Base-by-base conservation (phyloP, 2,329 filamentous ascomycete species). In the Fusarium nurragi region DNA sequence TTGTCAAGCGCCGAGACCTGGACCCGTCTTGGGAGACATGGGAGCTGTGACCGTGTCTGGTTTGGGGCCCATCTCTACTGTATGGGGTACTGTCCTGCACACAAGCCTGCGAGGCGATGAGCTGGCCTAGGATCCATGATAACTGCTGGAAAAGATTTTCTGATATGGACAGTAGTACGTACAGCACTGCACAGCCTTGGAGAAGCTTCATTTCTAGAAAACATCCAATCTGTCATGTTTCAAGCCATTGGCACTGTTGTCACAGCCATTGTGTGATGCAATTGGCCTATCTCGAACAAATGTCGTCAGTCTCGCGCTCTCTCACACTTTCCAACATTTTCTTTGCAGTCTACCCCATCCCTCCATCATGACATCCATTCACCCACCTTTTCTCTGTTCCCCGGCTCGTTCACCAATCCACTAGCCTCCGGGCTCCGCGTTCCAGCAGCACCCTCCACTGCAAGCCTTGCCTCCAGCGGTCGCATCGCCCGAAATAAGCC, bases 1-100 rank as follows among this genome's bases (percentile, higher is more conserved):
- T 72, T 66, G 65, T 68, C 70, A 72, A 67, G 62, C 71, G 69
- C 72, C 72, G 72, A 69, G 67, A 70, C 70, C 70, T 67, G 63
- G 67, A 68, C 70, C 70, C 62, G 60, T 71, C 60, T 56, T 65
- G 45, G 30, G 25, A 60, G 47, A 41, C 54, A 60, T 60, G 54
- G 55, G 60, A 63, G 37, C 50, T 36, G 43, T 36, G 44, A 49
- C 25, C 37, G 43, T 38, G 39, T 51, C 18, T 48, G 21, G 38
- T 44, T 47, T 56, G 32, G 44, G 38, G 43, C 44, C 25, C 26
- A 18, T 57, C 47, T 57, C 32, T 58, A 65, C 63, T 64, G 64
- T 67, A 66, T 41, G 59, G 64, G 58, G 64, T 54, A 62, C 64
- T 58, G 55, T 68, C 53, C 23, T 10, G 45, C 28, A 22, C 54